Percentiles rank a stretch among this genome's conserved stretches.
Evolutionary conservation across 129 eudicot genomes (phyloP).

Genomic region (Cynara cardunculus): DNA sequence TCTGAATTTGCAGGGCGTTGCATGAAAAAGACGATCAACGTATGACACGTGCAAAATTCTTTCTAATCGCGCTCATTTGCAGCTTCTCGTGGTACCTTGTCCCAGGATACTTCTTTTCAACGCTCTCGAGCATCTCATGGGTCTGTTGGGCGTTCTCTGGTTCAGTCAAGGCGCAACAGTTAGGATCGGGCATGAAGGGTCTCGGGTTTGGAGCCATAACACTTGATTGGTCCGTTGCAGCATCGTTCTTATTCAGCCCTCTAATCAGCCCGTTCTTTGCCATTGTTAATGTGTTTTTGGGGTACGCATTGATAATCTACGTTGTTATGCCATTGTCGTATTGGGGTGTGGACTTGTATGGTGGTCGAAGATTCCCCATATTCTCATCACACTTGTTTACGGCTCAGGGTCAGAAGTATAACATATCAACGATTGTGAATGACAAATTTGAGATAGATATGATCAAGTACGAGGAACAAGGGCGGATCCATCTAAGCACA

Average conservation of each 20-base stretch:
- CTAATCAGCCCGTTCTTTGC: slow-evolving; percentile 87
- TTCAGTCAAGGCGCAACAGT: slow-evolving; percentile 89
- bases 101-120: slow-evolving; percentile 82
- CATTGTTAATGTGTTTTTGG: slow-evolving; percentile 62
- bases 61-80: slow-evolving; percentile 70
- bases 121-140: slow-evolving; percentile 90
- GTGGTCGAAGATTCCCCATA: slow-evolving; percentile 66
- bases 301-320: slow-evolving; percentile 63
- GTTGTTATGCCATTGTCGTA: slow-evolving; percentile 69
- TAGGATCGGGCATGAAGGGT: slow-evolving; percentile 87
- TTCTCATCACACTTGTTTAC: slow-evolving; percentile 90
- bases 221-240: slow-evolving; percentile 79
- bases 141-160: slow-evolving; percentile 77
- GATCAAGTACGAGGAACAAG: slow-evolving; percentile 52
- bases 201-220: slow-evolving; percentile 84
- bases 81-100: slow-evolving; percentile 83
- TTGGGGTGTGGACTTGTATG: slow-evolving; percentile 75
- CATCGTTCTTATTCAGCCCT: slow-evolving; percentile 83
- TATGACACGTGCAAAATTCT: slow-evolving; percentile 85
- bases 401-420: slow-evolving; percentile 57
- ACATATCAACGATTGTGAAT: slow-evolving; percentile 76
- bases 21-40: slow-evolving; percentile 75
- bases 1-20: slow-evolving; percentile 58
- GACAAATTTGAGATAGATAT: slow-evolving; percentile 70
- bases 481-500: slow-evolving; percentile 69